Conservation (phyloP, 2,329 filamentous ascomycete genomes). For the Kalmusia sp. region DNA sequence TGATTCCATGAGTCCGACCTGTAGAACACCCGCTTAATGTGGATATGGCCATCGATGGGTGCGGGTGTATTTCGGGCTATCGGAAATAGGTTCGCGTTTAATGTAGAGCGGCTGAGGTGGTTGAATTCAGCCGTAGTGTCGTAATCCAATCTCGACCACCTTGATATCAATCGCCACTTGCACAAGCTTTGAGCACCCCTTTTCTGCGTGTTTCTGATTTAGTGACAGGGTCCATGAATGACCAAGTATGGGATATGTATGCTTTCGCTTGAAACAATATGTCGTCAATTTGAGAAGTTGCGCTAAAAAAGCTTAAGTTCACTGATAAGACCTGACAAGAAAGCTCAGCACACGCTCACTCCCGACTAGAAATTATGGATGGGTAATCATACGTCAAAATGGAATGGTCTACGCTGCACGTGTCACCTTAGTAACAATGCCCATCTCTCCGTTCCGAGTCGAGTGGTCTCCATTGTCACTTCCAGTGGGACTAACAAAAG, state of each 20-base stretch:
- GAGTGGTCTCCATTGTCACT: neutral
- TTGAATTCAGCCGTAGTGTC: constrained; percentile 3
- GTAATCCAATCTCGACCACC: neutral
- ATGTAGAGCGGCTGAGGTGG: constrained; percentile 10
- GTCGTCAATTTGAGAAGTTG: neutral
- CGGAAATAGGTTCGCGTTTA: neutral
- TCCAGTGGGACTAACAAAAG: neutral
- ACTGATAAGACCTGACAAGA: neutral
- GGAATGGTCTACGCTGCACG: neutral
- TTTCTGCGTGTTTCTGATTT: neutral
- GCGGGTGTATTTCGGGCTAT: constrained; percentile 4
- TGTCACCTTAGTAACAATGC: neutral
- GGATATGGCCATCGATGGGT: neutral
- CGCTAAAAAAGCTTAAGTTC: neutral
- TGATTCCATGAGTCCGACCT: neutral
- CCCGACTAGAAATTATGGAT: neutral
- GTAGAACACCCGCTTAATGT: neutral
- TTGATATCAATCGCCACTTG: neutral
- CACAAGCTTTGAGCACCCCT: neutral
- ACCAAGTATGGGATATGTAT: neutral
- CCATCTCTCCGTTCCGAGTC: neutral
- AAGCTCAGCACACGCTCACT: neutral
- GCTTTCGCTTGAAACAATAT: neutral
- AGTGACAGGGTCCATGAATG: too few relatives aligned
- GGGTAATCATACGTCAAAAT: neutral